These are phyloP conservation scores for Aspergillus sp. DNA, from an alignment of 2,329 filamentous ascomycete species.

Conservation along the genomic window DNA sequence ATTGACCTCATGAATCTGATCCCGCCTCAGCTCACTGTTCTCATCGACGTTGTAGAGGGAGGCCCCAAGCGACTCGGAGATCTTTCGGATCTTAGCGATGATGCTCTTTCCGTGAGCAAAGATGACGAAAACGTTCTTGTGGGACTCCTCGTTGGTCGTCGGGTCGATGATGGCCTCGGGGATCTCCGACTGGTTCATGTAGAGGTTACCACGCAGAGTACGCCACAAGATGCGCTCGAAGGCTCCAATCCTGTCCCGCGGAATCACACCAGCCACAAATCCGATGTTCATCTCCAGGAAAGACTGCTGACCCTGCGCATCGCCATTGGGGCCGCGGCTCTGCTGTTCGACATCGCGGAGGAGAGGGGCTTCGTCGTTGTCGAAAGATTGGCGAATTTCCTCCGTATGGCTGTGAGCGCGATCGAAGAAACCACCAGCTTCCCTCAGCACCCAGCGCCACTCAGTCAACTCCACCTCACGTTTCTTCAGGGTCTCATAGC, in stretches of 20 bases:
- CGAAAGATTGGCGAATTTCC: conserved; percentile 86
- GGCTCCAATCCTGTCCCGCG: conserved; percentile 85
- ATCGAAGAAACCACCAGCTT: conserved; percentile 97
- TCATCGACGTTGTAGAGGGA: conserved; percentile 97
- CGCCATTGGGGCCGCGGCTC: conserved; percentile 62
- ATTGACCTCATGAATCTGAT: conserved; percentile 98
- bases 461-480: conserved; percentile 94
- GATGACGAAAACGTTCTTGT: conserved; percentile 99
- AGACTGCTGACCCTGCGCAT: conserved; percentile 70
- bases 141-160: conserved; percentile 83
- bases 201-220: conserved; percentile 93
- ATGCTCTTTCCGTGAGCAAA: conserved; percentile 99
- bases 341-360: conserved; percentile 91
- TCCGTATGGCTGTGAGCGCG: conserved; percentile 94
- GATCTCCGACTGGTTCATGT: conserved; percentile 99
- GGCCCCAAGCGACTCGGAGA: conserved; percentile 94
- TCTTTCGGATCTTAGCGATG: conserved; percentile 97
- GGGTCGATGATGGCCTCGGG: conserved; percentile 90
- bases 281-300: conserved; percentile 99
- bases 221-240: conserved; percentile 98
- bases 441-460: conserved; percentile 96
- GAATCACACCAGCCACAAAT: conserved; percentile 94
- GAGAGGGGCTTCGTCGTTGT: conserved; percentile 87
- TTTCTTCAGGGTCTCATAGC: conserved; percentile 98
- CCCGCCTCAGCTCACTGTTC: conserved; percentile 89